phyloP scores from a whole-genome alignment of 1,284 basidiomycete genomes.

The Flammula alnicola region DNA sequence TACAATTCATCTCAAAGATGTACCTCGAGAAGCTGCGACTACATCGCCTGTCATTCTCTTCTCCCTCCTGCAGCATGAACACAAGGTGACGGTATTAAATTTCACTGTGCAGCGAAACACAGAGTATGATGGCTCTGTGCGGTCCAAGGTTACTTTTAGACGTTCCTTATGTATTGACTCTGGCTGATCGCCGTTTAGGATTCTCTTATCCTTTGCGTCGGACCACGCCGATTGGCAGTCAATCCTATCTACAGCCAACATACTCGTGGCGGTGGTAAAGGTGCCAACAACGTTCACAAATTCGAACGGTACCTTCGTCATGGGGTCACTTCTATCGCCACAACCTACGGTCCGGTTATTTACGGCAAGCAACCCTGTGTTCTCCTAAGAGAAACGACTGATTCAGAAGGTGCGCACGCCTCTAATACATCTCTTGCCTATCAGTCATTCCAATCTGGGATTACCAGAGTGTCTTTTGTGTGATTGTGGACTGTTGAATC shows the following conservation, averaged over 20 bases:
- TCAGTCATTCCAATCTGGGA: too few relatives aligned
- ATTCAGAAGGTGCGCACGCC: slow-evolving; percentile 65
- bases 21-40: slow-evolving; percentile 59
- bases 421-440: too few relatives aligned
- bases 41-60: slow-evolving; percentile 75
- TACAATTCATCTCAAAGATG: slow-evolving; percentile 73
- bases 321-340: slow-evolving; percentile 81
- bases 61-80: slow-evolving; percentile 91
- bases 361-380: slow-evolving; percentile 88
- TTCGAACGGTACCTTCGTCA: slow-evolving; percentile 93
- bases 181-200: slow-evolving; percentile 59
- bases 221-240: slow-evolving; percentile 83
- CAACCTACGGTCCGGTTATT: slow-evolving; percentile 86
- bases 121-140: slow-evolving; percentile 87
- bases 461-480: too few relatives aligned
- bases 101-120: slow-evolving; percentile 96
- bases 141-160: slow-evolving; percentile 75
- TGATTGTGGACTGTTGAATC: too few relatives aligned
- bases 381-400: slow-evolving; percentile 69
- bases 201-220: slow-evolving; percentile 86
- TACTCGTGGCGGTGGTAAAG: slow-evolving; percentile 86
- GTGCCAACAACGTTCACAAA: slow-evolving; percentile 96
- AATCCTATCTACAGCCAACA: slow-evolving; percentile 95
- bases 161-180: not conserved
- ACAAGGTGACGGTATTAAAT: slow-evolving; percentile 94